These are phyloP conservation scores for Cucumis cinereus DNA, from an alignment of 306 rosid species.

Conservation along the genomic window DNA sequence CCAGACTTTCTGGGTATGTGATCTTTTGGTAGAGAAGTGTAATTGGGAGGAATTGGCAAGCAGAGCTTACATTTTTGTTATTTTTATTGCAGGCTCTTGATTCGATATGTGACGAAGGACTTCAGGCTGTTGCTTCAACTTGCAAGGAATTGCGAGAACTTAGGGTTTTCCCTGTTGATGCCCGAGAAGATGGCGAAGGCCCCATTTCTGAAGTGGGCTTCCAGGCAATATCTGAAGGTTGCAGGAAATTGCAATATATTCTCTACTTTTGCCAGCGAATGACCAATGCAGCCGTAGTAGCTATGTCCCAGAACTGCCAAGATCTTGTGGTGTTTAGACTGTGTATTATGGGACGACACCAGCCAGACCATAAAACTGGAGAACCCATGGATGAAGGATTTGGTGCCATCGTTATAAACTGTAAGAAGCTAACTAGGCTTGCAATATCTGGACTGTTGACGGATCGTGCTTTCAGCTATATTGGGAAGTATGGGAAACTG, in stretches of 20 bases:
- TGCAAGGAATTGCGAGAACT: constrained; percentile 75
- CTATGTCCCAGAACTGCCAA: constrained; percentile 79
- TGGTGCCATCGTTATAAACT: constrained; percentile 83
- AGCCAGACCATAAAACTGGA: constrained; percentile 42
- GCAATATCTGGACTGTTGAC: constrained; percentile 78
- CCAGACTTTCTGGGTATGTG: constrained; percentile 60
- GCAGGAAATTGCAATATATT: constrained; percentile 60
- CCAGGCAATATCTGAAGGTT: constrained; percentile 77
- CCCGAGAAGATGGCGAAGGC: constrained; percentile 44
- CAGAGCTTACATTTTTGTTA: constrained; percentile 8
- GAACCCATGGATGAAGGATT: constrained; percentile 85
- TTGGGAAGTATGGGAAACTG: constrained; percentile 61
- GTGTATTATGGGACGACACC: constrained; percentile 65
- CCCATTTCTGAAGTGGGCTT: constrained; percentile 79
- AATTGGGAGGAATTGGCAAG: not conserved
- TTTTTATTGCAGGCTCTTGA: constrained; percentile 50
- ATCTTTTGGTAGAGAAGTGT: not conserved
- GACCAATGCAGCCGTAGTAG: constrained; percentile 84
- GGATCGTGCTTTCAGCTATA: constrained; percentile 53
- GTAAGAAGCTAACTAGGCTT: constrained; percentile 85
- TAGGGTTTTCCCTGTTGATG: constrained; percentile 57
- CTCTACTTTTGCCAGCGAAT: constrained; percentile 64
- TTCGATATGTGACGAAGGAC: constrained; percentile 75
- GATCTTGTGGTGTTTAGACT: constrained; percentile 79
- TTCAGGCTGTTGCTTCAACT: constrained; percentile 65